Evolutionary conservation across 768 basidiomycete species (phyloP).

Genomic region (Lentinula sp.): DNA sequence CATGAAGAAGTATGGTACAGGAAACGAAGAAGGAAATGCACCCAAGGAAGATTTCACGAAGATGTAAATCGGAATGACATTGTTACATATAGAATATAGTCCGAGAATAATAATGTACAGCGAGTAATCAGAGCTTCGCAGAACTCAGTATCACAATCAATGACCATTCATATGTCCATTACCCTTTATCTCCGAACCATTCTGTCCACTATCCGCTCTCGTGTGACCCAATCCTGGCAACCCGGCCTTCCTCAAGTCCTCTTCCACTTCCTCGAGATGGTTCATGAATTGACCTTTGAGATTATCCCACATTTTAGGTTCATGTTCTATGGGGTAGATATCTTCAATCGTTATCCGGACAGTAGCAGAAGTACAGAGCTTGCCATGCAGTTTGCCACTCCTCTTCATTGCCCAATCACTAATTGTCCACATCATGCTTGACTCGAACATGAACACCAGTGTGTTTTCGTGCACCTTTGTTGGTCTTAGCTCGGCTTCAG

Average conservation of each 20-base stretch:
- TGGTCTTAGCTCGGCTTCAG: conserved; percentile 45
- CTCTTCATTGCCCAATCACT: conserved; percentile 61
- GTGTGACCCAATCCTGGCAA: conserved; percentile 20
- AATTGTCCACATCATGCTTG: conserved; percentile 55
- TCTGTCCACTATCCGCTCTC: not conserved
- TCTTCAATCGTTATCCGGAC: not conserved
- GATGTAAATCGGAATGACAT: not conserved
- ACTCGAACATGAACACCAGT: conserved; percentile 62
- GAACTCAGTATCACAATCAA: not conserved
- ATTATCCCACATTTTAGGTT: conserved; percentile 63
- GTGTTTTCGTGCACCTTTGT: conserved; percentile 47
- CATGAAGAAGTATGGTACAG: not conserved
- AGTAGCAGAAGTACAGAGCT: conserved; percentile 9
- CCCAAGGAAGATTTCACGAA: not conserved
- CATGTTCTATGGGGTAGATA: conserved; percentile 35
- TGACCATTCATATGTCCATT: not conserved
- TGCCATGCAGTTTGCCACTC: conserved; percentile 54
- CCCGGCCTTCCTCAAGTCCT: conserved; percentile 36
- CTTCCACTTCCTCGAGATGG: conserved; percentile 51
- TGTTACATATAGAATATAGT: not conserved
- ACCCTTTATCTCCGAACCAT: not conserved
- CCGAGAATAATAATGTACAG: not conserved
- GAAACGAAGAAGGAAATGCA: not conserved
- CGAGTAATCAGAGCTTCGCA: not conserved
- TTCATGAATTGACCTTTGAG: conserved; percentile 53